Percentiles rank a stretch among this genome's conserved stretches.
Evolutionary conservation across 345 rosid genomes (phyloP).

Genomic region (Microthlaspi erraticum): DNA sequence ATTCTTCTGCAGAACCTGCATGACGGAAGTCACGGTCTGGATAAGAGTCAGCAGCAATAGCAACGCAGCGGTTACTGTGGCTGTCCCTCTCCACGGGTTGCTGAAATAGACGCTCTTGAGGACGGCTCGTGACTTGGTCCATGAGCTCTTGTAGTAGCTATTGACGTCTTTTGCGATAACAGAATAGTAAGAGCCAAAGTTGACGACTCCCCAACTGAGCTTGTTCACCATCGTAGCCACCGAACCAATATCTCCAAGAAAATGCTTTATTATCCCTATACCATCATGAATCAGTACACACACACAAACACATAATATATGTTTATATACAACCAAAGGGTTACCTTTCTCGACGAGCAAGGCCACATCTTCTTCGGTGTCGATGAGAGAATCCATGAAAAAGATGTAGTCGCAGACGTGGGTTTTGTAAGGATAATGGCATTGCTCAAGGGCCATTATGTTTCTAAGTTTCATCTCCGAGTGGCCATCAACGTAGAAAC

Average conservation of each 20-base stretch:
- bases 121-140: conserved; percentile 1
- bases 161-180: background rate
- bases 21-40: background rate
- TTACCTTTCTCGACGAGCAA: conserved; percentile 32
- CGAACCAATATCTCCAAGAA: conserved; percentile 4
- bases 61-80: background rate
- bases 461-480: background rate
- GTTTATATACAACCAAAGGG: no score
- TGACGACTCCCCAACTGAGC: background rate
- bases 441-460: background rate
- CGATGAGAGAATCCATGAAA: conserved; percentile 34
- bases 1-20: background rate
- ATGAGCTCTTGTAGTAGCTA: background rate
- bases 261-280: conserved; percentile 9
- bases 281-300: background rate
- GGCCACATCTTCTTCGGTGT: conserved; percentile 17
- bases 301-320: background rate
- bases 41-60: background rate
- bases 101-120: conserved; percentile 33
- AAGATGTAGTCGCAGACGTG: background rate
- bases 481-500: background rate
- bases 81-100: background rate
- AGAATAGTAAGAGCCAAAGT: background rate
- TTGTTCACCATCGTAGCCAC: conserved; percentile 33
- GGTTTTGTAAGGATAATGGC: background rate